phyloP scores from a whole-genome alignment of 2,329 filamentous ascomycete species.

The Pyricularia pennisetigena region DNA sequence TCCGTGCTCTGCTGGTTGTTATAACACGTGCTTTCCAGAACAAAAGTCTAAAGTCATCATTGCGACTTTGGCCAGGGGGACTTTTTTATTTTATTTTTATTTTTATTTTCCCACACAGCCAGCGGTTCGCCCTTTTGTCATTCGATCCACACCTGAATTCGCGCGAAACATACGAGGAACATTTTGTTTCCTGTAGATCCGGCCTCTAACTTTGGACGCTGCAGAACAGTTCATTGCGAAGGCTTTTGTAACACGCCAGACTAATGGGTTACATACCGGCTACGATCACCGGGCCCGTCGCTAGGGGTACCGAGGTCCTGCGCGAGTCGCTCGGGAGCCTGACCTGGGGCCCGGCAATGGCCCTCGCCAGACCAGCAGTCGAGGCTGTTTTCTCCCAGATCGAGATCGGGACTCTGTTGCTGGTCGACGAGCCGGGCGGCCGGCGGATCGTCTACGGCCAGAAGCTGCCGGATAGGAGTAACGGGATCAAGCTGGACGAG shows the following conservation, averaged over 20 bases:
- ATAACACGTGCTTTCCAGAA: neutral
- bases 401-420: conserved; percentile 34
- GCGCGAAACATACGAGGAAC: neutral
- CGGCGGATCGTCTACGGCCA: conserved; percentile 34
- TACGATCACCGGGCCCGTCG: conserved; percentile 26
- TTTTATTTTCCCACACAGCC: neutral
- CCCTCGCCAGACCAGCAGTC: conserved; percentile 34
- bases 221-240: neutral
- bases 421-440: conserved; percentile 35
- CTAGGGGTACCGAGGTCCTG: conserved; percentile 27
- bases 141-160: neutral
- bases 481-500: neutral
- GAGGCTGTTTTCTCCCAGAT: conserved; percentile 35
- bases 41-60: neutral
- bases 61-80: neutral
- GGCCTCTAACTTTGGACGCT: neutral
- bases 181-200: neutral
- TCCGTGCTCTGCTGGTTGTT: neutral
- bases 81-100: no score
- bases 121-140: neutral
- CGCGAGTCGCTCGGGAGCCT: conserved; percentile 31
- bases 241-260: neutral
- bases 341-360: conserved; percentile 36
- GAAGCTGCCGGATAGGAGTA: conserved; percentile 25
- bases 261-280: conserved; percentile 15